Base-by-base conservation (phyloP, 345 rosid genomes). In the Nasturtium officinale region DNA sequence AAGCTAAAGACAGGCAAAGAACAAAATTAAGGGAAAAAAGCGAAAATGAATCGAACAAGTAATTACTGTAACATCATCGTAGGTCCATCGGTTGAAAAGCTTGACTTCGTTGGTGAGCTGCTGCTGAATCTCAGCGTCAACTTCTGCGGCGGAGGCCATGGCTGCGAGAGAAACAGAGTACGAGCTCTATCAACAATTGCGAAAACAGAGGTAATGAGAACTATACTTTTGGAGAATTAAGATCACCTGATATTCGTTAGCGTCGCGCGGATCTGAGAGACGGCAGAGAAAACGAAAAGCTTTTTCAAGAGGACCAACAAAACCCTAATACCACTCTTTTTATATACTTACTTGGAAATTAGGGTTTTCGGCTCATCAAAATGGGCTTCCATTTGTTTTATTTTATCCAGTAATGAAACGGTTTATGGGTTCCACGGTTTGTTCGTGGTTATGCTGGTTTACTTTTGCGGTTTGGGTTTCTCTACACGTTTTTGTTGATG, bases 81-180 rank as follows among this genome's bases (percentile, higher is more conserved):
- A 89, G 43, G 82, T 62, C 92, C 96, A 89, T n/a, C 87, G 92
- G 50, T 86, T 85, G 83, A 89, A 89, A 58, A 89, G 89, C 83
- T 87, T 89, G 72, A 89, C 92, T 15, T 85, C 92, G 47, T 63
- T 65, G 71, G 76, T 80, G 29, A 76, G 81, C 77, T 66, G 74
- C 62, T 61, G 61, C 62, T 74, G 78, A 5, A 63, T 65, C 64
- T 72, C 80, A 1, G 74, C 73, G 62, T 56, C 76, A 33, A 61
- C 33, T 65, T 55, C 78, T 15, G 38, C 76, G 6, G 67, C 73
- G 47, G 76, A 0, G 9, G 76, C 85, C 83, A 79, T 79, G 26
- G 33, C 82, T 75, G 59, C 6, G 8, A 58, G 47, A 59, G 28
- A 12, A 16, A 58, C 56, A 48, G 72, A 77, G 61, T 50, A 7